These are phyloP conservation scores for Echria macrotheca DNA, from an alignment of 495 filamentous ascomycete genomes.

Conservation along the genomic window DNA sequence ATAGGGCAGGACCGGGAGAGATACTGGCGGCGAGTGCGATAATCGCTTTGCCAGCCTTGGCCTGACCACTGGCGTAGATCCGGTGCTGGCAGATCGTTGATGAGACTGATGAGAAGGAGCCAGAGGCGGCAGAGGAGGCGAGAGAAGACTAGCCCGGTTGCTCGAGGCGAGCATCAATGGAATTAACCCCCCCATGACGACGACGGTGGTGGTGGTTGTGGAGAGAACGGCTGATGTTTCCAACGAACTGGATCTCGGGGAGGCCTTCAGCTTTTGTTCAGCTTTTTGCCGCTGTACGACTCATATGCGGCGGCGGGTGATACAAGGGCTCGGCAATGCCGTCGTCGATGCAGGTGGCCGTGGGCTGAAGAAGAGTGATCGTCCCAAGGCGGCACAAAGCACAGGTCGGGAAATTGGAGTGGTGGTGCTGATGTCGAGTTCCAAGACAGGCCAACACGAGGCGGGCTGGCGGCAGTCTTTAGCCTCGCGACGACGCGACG, in stretches of 20 bases:
- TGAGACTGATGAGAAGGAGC: not conserved
- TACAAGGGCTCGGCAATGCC: conserved; percentile 2
- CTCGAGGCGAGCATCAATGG: conserved; percentile 29
- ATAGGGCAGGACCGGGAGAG: conserved; percentile 23
- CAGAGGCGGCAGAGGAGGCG: conserved; percentile 6
- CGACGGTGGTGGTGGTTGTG: not conserved
- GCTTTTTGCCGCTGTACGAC: no score
- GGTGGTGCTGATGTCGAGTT: conserved; percentile 3
- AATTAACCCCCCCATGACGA: conserved; percentile 21
- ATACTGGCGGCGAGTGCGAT: conserved; percentile 15
- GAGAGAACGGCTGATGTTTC: not conserved
- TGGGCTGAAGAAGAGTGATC: conserved; percentile 7
- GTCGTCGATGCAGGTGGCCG: conserved; percentile 8
- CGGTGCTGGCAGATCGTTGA: conserved; percentile 8
- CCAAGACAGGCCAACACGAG: conserved; percentile 2
- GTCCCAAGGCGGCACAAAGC: not conserved
- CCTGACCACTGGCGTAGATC: conserved; percentile 4
- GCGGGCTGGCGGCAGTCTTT: conserved; percentile 7
- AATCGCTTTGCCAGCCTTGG: conserved; percentile 17
- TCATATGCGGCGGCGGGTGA: conserved; percentile 4
- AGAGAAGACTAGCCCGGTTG: conserved; percentile 20
- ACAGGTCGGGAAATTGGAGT: conserved; percentile 4
- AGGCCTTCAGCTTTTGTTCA: no score
- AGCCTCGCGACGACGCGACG: conserved; percentile 3
- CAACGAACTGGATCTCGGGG: no score